Evolutionary conservation across 192 early-diverging fungal species (phyloP).

Genomic region (Tieghemiomyces parasiticus): DNA sequence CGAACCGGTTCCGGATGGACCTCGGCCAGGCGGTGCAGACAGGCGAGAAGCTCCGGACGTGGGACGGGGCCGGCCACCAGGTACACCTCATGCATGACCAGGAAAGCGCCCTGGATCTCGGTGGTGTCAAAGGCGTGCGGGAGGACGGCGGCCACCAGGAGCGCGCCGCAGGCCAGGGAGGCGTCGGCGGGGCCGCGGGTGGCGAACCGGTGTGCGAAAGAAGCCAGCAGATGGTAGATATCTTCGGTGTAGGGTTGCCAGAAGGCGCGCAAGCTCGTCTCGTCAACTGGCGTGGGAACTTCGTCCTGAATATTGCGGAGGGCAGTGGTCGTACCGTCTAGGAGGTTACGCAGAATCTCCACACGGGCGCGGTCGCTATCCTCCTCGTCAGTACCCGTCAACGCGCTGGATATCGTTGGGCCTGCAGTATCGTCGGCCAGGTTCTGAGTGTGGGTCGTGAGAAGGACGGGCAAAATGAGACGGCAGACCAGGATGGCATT

Average conservation of each 20-base stretch:
- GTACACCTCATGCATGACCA: background rate
- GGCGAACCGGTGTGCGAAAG: background rate
- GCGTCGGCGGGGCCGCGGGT: background rate
- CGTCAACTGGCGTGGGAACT: background rate
- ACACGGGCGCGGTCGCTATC: conserved; percentile 39
- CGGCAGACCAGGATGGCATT: conserved; percentile 36
- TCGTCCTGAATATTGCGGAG: no score
- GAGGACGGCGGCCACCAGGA: background rate
- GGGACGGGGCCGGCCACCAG: background rate
- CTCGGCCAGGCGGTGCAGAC: background rate
- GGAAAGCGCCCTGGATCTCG: background rate
- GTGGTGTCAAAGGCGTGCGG: background rate
- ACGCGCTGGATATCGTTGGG: no score
- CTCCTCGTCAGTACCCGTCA: no score
- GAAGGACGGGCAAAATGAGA: conserved; percentile 42
- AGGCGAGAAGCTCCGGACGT: background rate
- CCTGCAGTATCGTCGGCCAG: conserved; percentile 41
- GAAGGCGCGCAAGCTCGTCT: background rate
- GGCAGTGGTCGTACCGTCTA: conserved; percentile 63
- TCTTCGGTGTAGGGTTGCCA: background rate
- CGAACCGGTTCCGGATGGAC: background rate
- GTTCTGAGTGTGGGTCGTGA: conserved; percentile 37
- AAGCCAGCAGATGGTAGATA: background rate
- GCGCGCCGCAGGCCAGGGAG: background rate
- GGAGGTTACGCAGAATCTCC: conserved; percentile 53